A percentile compares a stretch with the other conserved stretches of the same genome.
These are phyloP conservation scores for Hordeum pubiflorum DNA, from an alignment of 202 grass and related monocot species.

Conservation along the genomic window DNA sequence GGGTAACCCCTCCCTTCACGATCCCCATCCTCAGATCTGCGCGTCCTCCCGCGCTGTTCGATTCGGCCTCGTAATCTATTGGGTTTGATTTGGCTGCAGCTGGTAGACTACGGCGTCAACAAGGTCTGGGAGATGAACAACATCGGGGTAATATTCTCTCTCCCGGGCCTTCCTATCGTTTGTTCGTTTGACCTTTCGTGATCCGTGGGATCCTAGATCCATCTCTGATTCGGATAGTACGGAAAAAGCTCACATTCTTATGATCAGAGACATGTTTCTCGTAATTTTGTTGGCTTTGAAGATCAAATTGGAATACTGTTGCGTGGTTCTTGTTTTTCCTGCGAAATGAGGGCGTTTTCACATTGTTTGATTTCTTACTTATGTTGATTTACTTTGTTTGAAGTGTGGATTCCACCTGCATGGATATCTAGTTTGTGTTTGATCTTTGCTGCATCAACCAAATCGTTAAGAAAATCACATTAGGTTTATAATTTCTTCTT, in stretches of 20 bases:
- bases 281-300: background rate
- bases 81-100: constrained; percentile 32
- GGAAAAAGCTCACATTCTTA: too few relatives aligned
- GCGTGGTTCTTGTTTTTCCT: background rate
- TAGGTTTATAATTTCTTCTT: background rate
- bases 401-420: background rate
- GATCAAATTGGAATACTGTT: background rate
- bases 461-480: background rate
- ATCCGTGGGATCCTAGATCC: background rate
- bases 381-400: background rate
- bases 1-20: constrained; percentile 32
- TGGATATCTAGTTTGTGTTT: background rate
- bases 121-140: constrained; percentile 84
- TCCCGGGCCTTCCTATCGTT: background rate
- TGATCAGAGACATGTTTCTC: background rate
- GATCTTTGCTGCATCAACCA: background rate
- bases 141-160: constrained; percentile 41
- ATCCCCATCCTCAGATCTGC: constrained; percentile 18
- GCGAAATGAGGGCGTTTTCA: background rate
- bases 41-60: background rate
- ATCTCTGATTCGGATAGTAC: background rate
- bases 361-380: background rate
- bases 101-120: constrained; percentile 69
- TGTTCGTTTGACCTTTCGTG: background rate
- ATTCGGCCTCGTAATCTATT: background rate